Base-by-base conservation (phyloP, 2,329 filamentous ascomycete species). In the Aspergillaceae sp. region DNA sequence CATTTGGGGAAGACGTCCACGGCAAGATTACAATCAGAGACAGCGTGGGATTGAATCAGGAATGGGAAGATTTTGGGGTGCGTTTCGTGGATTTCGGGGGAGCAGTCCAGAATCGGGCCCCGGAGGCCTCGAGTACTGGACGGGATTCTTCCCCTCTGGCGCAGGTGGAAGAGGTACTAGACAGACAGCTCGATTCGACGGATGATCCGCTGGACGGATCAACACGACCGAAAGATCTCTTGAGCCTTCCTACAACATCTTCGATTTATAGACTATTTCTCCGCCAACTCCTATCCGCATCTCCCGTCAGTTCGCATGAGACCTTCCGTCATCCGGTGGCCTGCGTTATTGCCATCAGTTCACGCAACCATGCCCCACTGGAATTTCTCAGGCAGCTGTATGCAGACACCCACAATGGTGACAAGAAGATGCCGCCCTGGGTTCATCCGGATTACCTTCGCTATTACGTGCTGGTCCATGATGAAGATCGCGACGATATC, bases 401-500 rank as follows among this genome's bases (percentile, higher is more conserved):
- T 65, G 78, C 80, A 42, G 85, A 87, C 54, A 92, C 88, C n/a
- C 90, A 81, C 53, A 80, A 83, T 48, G 89, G 88, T 7, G 79
- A 84, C 35, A 78, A 79, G 54, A 78, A 79, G 45, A 69, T 94
- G 45, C 91, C 91, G 0, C 74, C 78, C 19, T 98, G 91, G 86
- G 86, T 96, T 1, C 84, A 94, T 60, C 84, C 86, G 29, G 89
- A 97, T 51, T 98, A 92, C 64, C 73, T 98, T 52, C 80, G 92
- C 52, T 98, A 98, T 67, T 98, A 98, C 67, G 87, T 98, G 10
- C 74, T 98, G 37, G 84, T 98, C 11, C 92, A 98, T 59, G 92
- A 98, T 57, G 94, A 98, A 68, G 92, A 98, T 62, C 82, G 82
- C 50, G 91, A 95, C 60, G 90, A 98, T 62, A 94, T 97, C 50